Conservation (phyloP, 495 filamentous ascomycete genomes). For the Podospora bellae-mahoneyi region DNA sequence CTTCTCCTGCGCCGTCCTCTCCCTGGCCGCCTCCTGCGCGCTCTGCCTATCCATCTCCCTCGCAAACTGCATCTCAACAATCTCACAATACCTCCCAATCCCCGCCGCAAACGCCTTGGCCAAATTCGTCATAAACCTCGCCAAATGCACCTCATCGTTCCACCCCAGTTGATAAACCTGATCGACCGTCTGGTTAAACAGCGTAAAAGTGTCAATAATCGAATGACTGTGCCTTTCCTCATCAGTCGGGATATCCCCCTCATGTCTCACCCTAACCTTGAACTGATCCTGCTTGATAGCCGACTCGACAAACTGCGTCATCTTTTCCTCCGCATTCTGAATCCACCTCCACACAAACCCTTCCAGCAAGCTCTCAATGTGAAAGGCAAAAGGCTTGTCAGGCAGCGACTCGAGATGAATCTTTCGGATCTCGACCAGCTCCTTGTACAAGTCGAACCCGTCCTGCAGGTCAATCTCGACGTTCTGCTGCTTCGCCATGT, state of each 20-base stretch:
- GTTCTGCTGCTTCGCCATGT: conserved; percentile 61
- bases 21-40: conserved; percentile 75
- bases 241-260: conserved; percentile 62
- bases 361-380: conserved; percentile 78
- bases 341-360: conserved; percentile 98
- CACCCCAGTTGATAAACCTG: conserved; percentile 82
- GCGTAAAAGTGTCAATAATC: conserved; percentile 88
- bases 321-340: conserved; percentile 68
- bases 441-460: conserved; percentile 88
- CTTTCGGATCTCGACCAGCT: conserved; percentile 75
- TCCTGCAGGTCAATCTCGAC: conserved; percentile 82
- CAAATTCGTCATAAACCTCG: conserved; percentile 95
- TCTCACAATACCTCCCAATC: conserved; percentile 85
- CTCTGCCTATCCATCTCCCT: conserved; percentile 90
- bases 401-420: conserved; percentile 73
- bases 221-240: conserved; percentile 89
- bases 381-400: conserved; percentile 66
- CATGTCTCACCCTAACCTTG: conserved; percentile 58
- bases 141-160: conserved; percentile 89
- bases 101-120: conserved; percentile 82
- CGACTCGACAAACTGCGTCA: conserved; percentile 81
- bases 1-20: conserved; percentile 83
- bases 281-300: conserved; percentile 88
- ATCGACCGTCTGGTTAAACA: conserved; percentile 86
- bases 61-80: conserved; percentile 79